These are phyloP conservation scores for Chenopodium quinoa DNA, from an alignment of 148 eudicot species.

Conservation along the genomic window DNA sequence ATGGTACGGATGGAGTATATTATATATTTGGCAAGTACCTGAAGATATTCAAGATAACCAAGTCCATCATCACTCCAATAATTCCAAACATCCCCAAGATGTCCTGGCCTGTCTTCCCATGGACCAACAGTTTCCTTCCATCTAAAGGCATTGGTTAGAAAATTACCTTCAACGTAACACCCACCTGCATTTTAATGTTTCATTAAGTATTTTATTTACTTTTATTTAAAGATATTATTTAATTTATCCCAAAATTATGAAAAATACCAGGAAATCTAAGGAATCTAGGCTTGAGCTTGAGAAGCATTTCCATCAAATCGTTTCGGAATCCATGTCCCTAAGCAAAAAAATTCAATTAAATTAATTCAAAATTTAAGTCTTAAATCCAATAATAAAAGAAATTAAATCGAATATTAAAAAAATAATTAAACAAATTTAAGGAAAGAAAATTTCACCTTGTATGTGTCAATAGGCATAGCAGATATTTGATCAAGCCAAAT, in stretches of 20 bases:
- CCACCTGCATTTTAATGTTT: slow-evolving; percentile 46
- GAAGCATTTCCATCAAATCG: slow-evolving; percentile 71
- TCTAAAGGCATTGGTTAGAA: slow-evolving; percentile 55
- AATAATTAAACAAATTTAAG: no score
- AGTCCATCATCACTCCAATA: slow-evolving; percentile 80
- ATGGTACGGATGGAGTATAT: no score
- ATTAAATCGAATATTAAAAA: not conserved
- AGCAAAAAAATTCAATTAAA: not conserved
- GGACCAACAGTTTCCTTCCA: slow-evolving; percentile 86
- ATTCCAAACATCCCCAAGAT: slow-evolving; percentile 66
- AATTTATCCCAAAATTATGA: not conserved
- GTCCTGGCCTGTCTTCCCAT: slow-evolving; percentile 84
- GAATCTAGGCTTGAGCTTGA: slow-evolving; percentile 69
- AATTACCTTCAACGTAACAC: slow-evolving; percentile 67
- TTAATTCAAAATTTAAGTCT: not conserved
- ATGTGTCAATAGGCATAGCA: slow-evolving; percentile 67
- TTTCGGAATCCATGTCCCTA: slow-evolving; percentile 88
- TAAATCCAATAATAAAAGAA: not conserved
- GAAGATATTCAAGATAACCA: slow-evolving; percentile 70
- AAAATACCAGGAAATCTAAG: slow-evolving; percentile 84
- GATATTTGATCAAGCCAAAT: slow-evolving; percentile 97
- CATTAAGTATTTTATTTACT: no score
- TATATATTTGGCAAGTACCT: slow-evolving; percentile 27
- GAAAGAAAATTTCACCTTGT: slow-evolving; percentile 39
- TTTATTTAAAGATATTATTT: no score